Conservation (phyloP, 805 yeast genomes). For the Debaryomyces maramus region DNA sequence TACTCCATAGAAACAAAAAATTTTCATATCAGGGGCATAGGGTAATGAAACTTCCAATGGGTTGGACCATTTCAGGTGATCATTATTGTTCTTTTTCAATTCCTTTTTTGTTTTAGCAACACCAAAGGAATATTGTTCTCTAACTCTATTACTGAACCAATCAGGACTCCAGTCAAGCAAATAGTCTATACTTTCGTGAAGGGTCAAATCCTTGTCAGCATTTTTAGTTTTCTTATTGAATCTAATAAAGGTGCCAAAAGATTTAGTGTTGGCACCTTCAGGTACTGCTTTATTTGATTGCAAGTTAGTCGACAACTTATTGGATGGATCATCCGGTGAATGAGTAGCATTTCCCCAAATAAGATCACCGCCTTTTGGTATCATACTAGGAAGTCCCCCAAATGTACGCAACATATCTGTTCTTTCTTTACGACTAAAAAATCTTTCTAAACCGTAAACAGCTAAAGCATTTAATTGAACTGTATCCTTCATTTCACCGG, state of each 20-base stretch:
- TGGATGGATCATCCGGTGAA: conserved; percentile 71
- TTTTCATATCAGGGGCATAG: conserved; percentile 86
- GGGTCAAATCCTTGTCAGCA: conserved; percentile 56
- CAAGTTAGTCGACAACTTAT: conserved; percentile 21
- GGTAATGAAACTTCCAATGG: conserved; percentile 93
- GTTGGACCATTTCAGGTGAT: conserved; percentile 85
- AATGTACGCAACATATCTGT: conserved; percentile 80
- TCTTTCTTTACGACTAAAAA: conserved; percentile 86
- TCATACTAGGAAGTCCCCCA: conserved; percentile 95
- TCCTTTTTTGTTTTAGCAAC: conserved; percentile 61
- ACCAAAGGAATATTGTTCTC: conserved; percentile 78
- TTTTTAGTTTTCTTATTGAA: conserved; percentile 44
- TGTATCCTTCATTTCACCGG: conserved; percentile 98
- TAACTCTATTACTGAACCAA: conserved; percentile 70
- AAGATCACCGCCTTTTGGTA: conserved; percentile 90
- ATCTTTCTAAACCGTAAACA: conserved; percentile 90
- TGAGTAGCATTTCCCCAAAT: conserved; percentile 77
- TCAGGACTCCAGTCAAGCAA: conserved; percentile 64
- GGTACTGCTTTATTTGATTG: conserved; percentile 14
- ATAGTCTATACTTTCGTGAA: conserved; percentile 66
- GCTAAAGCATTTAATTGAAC: conserved; percentile 92
- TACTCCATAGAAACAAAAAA: conserved; percentile 92
- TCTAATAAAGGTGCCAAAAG: conserved; percentile 75
- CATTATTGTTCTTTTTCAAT: conserved; percentile 62
- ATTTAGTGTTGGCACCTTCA: conserved; percentile 26